phyloP scores from a whole-genome alignment of 805 yeast species.

The Cyberlindnera suaveolens region DNA sequence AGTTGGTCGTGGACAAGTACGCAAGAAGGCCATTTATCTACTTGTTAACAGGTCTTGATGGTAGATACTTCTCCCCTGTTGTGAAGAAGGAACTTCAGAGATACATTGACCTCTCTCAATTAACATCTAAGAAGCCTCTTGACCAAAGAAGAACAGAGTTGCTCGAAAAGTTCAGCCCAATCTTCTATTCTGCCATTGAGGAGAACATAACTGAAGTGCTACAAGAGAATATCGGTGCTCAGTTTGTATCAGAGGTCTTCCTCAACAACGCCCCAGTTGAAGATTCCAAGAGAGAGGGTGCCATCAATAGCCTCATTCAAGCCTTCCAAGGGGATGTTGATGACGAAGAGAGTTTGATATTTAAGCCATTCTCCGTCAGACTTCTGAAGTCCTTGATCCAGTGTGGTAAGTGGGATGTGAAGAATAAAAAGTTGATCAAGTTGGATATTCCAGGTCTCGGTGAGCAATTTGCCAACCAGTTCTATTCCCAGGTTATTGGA shows the following conservation, averaged over 20 bases:
- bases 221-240: constrained; percentile 74
- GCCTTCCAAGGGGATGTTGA: constrained; percentile 59
- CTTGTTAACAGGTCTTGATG: constrained; percentile 69
- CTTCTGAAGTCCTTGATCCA: constrained; percentile 70
- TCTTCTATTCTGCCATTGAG: constrained; percentile 49
- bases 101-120: constrained; percentile 54
- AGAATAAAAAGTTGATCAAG: constrained; percentile 45
- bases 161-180: constrained; percentile 56
- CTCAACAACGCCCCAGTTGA: constrained; percentile 44
- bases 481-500: constrained; percentile 48
- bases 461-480: constrained; percentile 48
- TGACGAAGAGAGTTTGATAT: constrained; percentile 61
- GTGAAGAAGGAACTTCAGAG: constrained; percentile 51
- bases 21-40: constrained; percentile 88
- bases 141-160: constrained; percentile 70
- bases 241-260: constrained; percentile 71
- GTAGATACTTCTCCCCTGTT: constrained; percentile 75
- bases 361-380: constrained; percentile 69
- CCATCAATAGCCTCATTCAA: constrained; percentile 53
- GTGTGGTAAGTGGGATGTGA: constrained; percentile 77
- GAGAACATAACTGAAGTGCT: constrained; percentile 47
- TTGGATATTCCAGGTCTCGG: constrained; percentile 47
- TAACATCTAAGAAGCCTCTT: constrained; percentile 82
- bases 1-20: constrained; percentile 60
- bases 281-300: constrained; percentile 35